phyloP scores from a whole-genome alignment of 176 grass and related monocot genomes.

The barley (Hordeum vulgare) region DNA sequence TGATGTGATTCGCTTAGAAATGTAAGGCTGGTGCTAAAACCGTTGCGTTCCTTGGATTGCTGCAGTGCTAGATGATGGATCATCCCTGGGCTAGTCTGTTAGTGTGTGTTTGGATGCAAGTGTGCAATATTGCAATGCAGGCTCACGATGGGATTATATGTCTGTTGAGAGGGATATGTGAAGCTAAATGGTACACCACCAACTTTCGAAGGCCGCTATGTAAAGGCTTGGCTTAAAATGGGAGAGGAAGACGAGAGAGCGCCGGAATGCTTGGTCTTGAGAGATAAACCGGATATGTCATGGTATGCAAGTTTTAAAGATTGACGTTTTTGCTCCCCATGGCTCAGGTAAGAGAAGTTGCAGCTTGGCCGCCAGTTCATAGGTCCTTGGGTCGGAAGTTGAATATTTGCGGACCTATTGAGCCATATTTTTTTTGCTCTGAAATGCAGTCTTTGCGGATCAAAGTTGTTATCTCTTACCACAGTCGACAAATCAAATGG shows the following conservation, averaged over 20 bases:
- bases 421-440: neutral
- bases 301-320: neutral
- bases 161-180: neutral
- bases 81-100: neutral
- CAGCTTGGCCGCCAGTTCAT: neutral
- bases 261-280: neutral
- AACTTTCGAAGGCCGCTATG: neutral
- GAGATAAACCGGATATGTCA: neutral
- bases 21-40: neutral
- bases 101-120: neutral
- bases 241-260: too few species aligned
- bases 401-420: neutral
- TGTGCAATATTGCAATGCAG: neutral
- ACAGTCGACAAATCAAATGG: neutral
- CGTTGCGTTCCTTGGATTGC: neutral
- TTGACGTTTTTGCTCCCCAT: neutral
- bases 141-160: neutral
- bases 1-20: neutral
- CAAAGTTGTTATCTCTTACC: neutral
- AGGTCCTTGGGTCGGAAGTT: neutral
- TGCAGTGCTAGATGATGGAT: neutral
- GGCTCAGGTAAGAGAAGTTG: neutral
- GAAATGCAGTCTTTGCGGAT: neutral
- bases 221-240: neutral
- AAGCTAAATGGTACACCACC: neutral